Evolutionary conservation across 805 yeast genomes (phyloP).

Genomic region (Maudiozyma saulgeensis): DNA sequence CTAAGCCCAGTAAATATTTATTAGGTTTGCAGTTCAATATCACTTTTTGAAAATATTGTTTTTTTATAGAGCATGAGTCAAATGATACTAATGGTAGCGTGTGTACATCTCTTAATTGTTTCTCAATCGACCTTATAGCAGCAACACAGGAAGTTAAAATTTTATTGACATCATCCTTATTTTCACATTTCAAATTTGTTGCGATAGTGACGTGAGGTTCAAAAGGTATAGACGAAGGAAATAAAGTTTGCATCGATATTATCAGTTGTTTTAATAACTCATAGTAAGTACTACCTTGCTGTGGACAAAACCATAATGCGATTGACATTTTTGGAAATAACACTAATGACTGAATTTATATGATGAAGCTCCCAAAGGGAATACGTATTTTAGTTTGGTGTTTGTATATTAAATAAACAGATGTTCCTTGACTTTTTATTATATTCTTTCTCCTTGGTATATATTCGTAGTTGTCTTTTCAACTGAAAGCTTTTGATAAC

Average conservation of each 20-base stretch:
- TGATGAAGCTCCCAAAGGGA: no score
- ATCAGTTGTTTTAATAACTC: constrained; percentile 52
- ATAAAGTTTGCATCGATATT: constrained; percentile 57
- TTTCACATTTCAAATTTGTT: constrained; percentile 43
- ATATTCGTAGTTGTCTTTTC: no score
- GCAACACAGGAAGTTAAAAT: constrained; percentile 46
- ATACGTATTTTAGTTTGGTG: no score
- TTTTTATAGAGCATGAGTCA: constrained; percentile 19
- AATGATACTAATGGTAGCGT: constrained; percentile 16
- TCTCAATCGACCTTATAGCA: constrained; percentile 38
- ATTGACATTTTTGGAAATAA: constrained; percentile 30
- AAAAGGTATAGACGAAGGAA: constrained; percentile 58
- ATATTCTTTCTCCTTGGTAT: no score
- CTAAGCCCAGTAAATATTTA: constrained; percentile 28
- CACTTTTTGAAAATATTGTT: constrained; percentile 22
- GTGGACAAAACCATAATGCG: constrained; percentile 74
- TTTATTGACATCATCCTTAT: constrained; percentile 47
- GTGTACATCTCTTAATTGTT: constrained; percentile 6
- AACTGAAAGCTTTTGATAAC: no score
- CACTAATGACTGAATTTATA: not conserved
- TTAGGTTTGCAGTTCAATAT: constrained; percentile 21
- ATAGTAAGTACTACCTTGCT: constrained; percentile 39
- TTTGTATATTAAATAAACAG: no score
- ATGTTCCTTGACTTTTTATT: no score
- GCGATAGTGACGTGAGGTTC: constrained; percentile 75